Evolutionary conservation across 768 basidiomycete species (phyloP).

Genomic region (Psilocybe cubensis): DNA sequence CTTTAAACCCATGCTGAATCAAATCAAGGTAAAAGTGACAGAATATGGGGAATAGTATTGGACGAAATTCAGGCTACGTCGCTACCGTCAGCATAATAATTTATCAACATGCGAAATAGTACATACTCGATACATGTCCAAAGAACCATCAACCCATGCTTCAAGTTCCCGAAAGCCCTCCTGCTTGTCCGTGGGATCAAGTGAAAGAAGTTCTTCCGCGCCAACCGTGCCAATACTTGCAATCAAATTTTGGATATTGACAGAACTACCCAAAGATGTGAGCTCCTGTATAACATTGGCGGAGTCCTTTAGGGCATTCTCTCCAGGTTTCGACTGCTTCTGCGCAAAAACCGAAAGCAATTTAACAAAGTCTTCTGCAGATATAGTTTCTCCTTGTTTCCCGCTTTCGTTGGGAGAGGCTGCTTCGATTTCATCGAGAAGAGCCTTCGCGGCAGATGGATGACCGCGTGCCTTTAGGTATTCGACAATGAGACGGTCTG

Average conservation of each 20-base stretch:
- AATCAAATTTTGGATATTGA: slow-evolving; percentile 76
- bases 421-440: slow-evolving; percentile 47
- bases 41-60: slow-evolving; percentile 94
- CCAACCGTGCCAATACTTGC: slow-evolving; percentile 79
- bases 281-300: slow-evolving; percentile 69
- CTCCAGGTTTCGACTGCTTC: slow-evolving; percentile 66
- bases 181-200: slow-evolving; percentile 84
- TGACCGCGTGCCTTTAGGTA: slow-evolving; percentile 55
- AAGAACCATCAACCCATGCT: slow-evolving; percentile 86
- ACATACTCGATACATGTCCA: slow-evolving; percentile 88
- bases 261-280: slow-evolving; percentile 67
- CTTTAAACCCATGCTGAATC: slow-evolving; percentile 86
- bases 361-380: slow-evolving; percentile 56
- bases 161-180: slow-evolving; percentile 87
- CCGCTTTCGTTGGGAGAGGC: slow-evolving; percentile 47
- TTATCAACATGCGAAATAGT: background rate
- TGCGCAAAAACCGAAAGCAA: slow-evolving; percentile 69
- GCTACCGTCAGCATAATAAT: slow-evolving; percentile 4
- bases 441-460: slow-evolving; percentile 49
- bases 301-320: slow-evolving; percentile 73
- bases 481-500: slow-evolving; percentile 49
- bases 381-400: slow-evolving; percentile 45
- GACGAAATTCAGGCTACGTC: slow-evolving; percentile 86
- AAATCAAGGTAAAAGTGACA: slow-evolving; percentile 97
- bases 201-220: slow-evolving; percentile 79